Base-by-base conservation (phyloP, 495 filamentous ascomycete genomes). In the Bathelium albidoporum region DNA sequence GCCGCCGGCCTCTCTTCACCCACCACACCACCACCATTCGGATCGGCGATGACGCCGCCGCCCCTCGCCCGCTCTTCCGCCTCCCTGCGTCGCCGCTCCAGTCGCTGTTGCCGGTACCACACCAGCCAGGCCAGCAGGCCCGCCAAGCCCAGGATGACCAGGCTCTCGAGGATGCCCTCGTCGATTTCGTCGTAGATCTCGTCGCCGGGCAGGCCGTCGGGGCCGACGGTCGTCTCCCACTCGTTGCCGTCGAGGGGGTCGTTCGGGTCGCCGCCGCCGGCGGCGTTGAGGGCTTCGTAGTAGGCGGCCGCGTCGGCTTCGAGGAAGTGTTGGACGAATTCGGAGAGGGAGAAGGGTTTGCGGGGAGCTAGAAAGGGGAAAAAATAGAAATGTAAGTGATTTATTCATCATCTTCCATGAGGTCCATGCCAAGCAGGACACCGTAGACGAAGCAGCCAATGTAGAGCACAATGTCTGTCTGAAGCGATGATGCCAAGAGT, bases 271-370 rank as follows among this genome's bases (percentile, higher is more conserved):
- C 64, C 61, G 55, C 64, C 61, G 34, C 63, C 66, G 59, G 65
- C 83, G 49, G 84, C 83, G 0, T 81, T 77, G 20, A 82, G 77
- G 22, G 80, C 83, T 12, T 83, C 81, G 24, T 78, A 78, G 71
- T 87, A 85, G 59, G 82, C 79, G 29, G 80, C 72, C 43, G 84
- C 80, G 60, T 91, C 89, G 49, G 91, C 88, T 66, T 87, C 82
- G 29, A 96, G 77, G 71, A 95, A 95, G 62, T 90, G 86, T 14
- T 81, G 78, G 65, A 95, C 80, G 91, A 90, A 96, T 73, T 96
- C 90, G 55, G 77, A 79, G 43, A 95, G 78, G 0, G 89, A 91
- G 74, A 69, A 64, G 59, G 60, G 58, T 65, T n/a, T 59, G 53
- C 1, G 60, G 18, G 39, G 32, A 7, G 39, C 59, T 60, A 36